Evolutionary conservation across 768 basidiomycete genomes (phyloP).

Genomic region (Termitomyces titanicus): DNA sequence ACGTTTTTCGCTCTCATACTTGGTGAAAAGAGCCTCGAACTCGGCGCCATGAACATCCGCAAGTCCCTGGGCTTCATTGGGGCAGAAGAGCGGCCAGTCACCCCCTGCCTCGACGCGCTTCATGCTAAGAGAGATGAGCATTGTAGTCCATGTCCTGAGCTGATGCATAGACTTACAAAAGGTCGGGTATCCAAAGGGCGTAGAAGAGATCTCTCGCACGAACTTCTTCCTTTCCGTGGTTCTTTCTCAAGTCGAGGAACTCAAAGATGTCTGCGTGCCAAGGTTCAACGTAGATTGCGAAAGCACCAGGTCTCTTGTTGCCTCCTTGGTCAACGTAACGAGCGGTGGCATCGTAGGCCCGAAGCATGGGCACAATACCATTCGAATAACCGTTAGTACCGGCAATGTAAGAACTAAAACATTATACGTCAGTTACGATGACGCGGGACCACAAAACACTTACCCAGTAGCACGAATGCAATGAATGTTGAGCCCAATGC

Average conservation of each 20-base stretch:
- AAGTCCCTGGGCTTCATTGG: constrained; percentile 90
- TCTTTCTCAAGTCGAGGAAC: constrained; percentile 96
- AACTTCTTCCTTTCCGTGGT: constrained; percentile 97
- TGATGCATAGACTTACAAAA: constrained; percentile 61
- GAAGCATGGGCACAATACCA: constrained; percentile 98
- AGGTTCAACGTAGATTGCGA: constrained; percentile 97
- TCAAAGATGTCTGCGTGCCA: constrained; percentile 99
- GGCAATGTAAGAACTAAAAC: constrained; percentile 87
- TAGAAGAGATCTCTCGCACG: constrained; percentile 97
- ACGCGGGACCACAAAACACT: constrained; percentile 18
- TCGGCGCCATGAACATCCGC: constrained; percentile 87
- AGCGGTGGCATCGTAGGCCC: constrained; percentile 95
- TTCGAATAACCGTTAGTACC: constrained; percentile 99
- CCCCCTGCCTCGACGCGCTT: constrained; percentile 88
- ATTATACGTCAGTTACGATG: neutral
- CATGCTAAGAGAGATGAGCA: constrained; percentile 56
- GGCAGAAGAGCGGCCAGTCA: constrained; percentile 97
- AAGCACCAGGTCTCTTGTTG: constrained; percentile 98
- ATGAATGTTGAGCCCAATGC: constrained; percentile 94
- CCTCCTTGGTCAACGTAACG: constrained; percentile 99
- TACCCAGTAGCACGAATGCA: constrained; percentile 95
- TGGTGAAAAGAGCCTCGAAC: constrained; percentile 82
- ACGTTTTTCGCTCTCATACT: constrained; percentile 88
- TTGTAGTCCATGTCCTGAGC: neutral
- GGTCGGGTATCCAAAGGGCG: constrained; percentile 95